These are phyloP conservation scores for Lasiodiplodia gonubiensis DNA, from an alignment of 2,329 filamentous ascomycete genomes.

Conservation along the genomic window DNA sequence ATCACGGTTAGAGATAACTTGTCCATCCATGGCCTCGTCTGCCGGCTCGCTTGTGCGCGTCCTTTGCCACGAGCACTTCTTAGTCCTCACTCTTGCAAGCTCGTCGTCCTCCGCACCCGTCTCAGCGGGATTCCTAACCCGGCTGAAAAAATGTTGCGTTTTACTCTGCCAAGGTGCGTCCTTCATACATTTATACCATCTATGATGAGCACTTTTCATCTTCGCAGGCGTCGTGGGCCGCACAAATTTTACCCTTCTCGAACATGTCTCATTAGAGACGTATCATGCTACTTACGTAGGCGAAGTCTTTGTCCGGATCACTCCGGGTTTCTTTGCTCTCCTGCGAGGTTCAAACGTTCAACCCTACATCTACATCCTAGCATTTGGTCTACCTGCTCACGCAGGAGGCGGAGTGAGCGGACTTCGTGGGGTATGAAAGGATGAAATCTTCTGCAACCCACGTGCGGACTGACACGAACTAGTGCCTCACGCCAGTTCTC, in stretches of 20 bases:
- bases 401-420: not conserved
- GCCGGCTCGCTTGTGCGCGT: not conserved
- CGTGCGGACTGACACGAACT: not conserved
- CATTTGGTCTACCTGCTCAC: not conserved
- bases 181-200: not conserved
- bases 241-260: too few species aligned
- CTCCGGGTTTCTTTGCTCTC: too few species aligned
- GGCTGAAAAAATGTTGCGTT: conserved; percentile 9
- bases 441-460: not conserved
- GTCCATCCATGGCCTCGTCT: not conserved
- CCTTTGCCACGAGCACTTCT: not conserved
- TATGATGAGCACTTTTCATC: not conserved
- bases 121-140: not conserved
- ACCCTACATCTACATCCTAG: not conserved
- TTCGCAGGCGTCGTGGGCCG: too few species aligned
- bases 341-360: not conserved
- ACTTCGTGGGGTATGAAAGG: not conserved
- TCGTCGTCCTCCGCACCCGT: conserved; percentile 4
- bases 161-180: conserved; percentile 21
- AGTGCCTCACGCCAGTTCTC: not conserved
- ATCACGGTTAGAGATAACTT: too few species aligned
- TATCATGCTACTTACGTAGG: not conserved
- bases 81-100: conserved; percentile 7
- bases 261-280: too few species aligned
- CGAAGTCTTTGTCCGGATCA: too few species aligned